A percentile compares a stretch with the other conserved stretches of the same genome.
phyloP scores from a whole-genome alignment of 352 stramenopile genomes.

The Phytophthora europaea region DNA sequence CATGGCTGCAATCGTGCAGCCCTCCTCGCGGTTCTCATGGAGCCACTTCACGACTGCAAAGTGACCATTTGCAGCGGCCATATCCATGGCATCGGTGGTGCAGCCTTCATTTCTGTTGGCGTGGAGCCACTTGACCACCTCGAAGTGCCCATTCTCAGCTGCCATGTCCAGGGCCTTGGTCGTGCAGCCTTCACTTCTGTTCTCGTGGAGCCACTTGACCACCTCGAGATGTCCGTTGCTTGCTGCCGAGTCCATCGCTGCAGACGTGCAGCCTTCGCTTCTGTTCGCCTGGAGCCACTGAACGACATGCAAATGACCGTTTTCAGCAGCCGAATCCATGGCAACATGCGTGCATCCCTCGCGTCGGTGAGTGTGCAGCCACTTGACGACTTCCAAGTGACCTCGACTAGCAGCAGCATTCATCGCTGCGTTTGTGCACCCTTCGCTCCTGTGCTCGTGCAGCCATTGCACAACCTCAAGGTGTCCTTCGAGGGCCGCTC shows the following conservation, averaged over 20 bases:
- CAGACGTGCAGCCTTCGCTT: constrained; percentile 44
- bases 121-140: constrained; percentile 46
- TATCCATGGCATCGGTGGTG: constrained; percentile 35
- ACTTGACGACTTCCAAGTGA: constrained; percentile 60
- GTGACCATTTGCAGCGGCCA: constrained; percentile 31
- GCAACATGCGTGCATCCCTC: constrained; percentile 58
- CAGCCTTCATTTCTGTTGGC: constrained; percentile 35
- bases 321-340: constrained; percentile 55
- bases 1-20: constrained; percentile 36
- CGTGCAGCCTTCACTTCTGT: constrained; percentile 38
- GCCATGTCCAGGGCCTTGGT: constrained; percentile 38
- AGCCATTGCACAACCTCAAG: constrained; percentile 49
- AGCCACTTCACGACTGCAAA: constrained; percentile 33
- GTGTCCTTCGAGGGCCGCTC: constrained; percentile 42
- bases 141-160: constrained; percentile 37
- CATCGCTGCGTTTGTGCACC: constrained; percentile 58
- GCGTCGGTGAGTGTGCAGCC: constrained; percentile 48
- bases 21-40: constrained; percentile 36
- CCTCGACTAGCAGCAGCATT: constrained; percentile 51
- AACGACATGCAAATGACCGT: constrained; percentile 48
- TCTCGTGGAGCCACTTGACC: constrained; percentile 43
- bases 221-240: constrained; percentile 37
- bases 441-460: constrained; percentile 45
- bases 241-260: constrained; percentile 32
- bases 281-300: constrained; percentile 54